Percentiles rank a stretch among this genome's conserved stretches.
These are phyloP conservation scores for Penicillium expansum DNA, from an alignment of 2,329 filamentous ascomycete genomes.

Conservation along the genomic window DNA sequence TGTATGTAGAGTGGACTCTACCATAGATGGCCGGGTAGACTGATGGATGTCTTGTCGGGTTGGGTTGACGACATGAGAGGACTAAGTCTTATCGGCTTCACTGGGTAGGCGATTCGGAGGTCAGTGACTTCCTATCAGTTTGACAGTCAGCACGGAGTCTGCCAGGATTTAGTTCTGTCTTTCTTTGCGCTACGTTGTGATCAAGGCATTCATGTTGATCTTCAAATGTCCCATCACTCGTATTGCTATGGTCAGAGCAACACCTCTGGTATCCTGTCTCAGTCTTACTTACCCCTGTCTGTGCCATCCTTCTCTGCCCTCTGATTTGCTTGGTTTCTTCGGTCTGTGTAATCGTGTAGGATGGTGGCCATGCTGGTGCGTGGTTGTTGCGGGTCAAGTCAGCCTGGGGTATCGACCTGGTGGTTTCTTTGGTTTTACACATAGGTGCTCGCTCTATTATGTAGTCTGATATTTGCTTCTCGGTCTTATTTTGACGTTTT, in stretches of 20 bases:
- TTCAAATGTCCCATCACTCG: background rate
- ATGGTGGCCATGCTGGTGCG: background rate
- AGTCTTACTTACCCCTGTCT: background rate
- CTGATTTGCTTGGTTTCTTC: too few species aligned
- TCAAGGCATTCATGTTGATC: background rate
- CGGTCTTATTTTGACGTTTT: background rate
- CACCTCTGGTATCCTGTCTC: background rate
- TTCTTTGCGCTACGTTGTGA: background rate
- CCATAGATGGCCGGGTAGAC: too few species aligned
- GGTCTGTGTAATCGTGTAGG: too few species aligned
- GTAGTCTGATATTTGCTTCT: background rate
- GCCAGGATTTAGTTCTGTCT: background rate
- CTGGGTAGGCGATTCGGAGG: background rate
- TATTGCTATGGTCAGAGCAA: too few species aligned
- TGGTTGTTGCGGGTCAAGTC: too few species aligned
- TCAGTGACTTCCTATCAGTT: background rate
- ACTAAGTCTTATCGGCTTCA: background rate
- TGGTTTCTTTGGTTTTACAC: too few species aligned
- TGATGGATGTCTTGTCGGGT: background rate
- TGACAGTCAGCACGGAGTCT: background rate
- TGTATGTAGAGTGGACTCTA: background rate
- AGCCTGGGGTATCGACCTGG: background rate
- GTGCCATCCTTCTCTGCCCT: background rate
- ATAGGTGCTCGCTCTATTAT: background rate
- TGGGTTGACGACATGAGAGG: background rate